Evolutionary conservation across 2,329 filamentous ascomycete genomes (phyloP).

Genomic region (Elsinoe perseae): DNA sequence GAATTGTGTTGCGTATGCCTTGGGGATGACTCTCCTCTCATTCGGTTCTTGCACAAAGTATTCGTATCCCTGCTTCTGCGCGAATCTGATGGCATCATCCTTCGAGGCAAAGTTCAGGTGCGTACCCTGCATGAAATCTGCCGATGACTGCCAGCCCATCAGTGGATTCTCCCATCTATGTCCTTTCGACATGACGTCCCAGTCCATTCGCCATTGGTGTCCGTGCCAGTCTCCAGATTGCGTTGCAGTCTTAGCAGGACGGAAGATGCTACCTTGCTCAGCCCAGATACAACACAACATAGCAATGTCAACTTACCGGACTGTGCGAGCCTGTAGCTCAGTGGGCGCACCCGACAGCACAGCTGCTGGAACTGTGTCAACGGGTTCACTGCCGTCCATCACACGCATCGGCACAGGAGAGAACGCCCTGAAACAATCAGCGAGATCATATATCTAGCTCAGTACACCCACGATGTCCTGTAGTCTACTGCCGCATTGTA

Average conservation of each 20-base stretch:
- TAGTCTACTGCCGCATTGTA: constrained; percentile 77
- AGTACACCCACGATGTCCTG: constrained; percentile 71
- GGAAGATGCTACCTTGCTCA: constrained; percentile 89
- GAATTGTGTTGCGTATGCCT: constrained; percentile 97
- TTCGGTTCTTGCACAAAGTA: constrained; percentile 98
- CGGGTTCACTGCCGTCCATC: constrained; percentile 83
- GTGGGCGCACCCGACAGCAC: constrained; percentile 85
- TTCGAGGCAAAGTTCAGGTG: constrained; percentile 84
- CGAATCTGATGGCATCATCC: constrained; percentile 90
- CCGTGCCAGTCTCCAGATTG: constrained; percentile 85
- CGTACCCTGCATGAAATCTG: constrained; percentile 89
- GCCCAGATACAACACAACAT: too few relatives aligned
- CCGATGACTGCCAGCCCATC: constrained; percentile 98
- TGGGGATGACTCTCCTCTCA: constrained; percentile 72
- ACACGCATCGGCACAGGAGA: constrained; percentile 84
- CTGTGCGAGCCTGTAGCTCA: constrained; percentile 87
- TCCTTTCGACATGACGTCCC: constrained; percentile 86
- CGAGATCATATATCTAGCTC: constrained; percentile 10
- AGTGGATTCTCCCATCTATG: constrained; percentile 97
- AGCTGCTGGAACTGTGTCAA: constrained; percentile 67
- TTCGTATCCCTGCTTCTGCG: constrained; percentile 98
- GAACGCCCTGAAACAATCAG: constrained; percentile 57
- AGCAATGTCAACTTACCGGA: constrained; percentile 57
- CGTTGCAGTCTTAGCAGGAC: constrained; percentile 85
- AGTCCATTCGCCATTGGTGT: constrained; percentile 94